Base-by-base conservation (phyloP, 495 filamentous ascomycete species). In the Aspergillus bertholletiae region DNA sequence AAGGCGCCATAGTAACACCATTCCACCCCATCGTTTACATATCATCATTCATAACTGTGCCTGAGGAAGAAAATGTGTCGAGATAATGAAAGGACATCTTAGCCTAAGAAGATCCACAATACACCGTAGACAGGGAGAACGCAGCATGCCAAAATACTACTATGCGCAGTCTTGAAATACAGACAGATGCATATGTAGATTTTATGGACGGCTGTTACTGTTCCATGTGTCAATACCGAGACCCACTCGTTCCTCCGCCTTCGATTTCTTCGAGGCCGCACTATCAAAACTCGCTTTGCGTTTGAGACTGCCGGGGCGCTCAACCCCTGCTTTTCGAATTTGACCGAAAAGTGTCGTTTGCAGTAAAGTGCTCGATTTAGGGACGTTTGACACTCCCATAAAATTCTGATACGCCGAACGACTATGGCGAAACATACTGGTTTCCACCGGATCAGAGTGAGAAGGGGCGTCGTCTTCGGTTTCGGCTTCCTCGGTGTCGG, bases 311-410 rank as follows among this genome's bases (percentile, higher is more conserved):
- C 51, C 56, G 26, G 71, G 68, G 32, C 65, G 72, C 8, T 74
- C 75, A 39, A 72, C 60, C 20, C 72, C 72, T n/a, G 76, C 67
- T 68, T 88, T 88, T 55, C 78, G 82, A 39, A 88, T 72, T 17
- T 83, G 80, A 0, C 84, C 84, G 63, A 86, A 87, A n/a, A 90
- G 65, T 66, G 86, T 89, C 15, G 80, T 80, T 58, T 89, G 87
- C 9, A 84, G 74, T 43, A 80, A 52, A 7, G 66, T 69, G 53
- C 70, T 75, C 21, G 72, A 67, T 53, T 70, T 76, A 18, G 69
- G 72, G 22, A 66, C 64, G 30, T 53, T 70, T 22, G 35, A 46
- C 18, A 58, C 39, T 45, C 55, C 54, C 45, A 18, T 55, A 22
- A 49, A 49, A 21, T 60, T 57, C 9, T 62, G 64, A 35, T 67